phyloP scores from a whole-genome alignment of 2,329 filamentous ascomycete species.

The Eutypa lata region DNA sequence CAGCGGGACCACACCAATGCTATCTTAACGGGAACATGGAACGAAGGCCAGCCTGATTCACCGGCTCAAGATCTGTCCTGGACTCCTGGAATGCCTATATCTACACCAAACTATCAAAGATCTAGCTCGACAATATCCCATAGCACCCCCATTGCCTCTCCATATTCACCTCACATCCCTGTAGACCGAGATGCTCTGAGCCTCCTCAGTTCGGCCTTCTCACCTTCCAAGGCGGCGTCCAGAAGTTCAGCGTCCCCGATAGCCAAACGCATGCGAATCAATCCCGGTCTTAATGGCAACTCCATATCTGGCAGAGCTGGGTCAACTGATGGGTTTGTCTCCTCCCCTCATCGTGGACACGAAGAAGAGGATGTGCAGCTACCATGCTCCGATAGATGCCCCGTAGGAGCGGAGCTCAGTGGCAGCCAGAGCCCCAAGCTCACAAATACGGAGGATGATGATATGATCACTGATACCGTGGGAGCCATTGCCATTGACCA shows the following conservation, averaged over 20 bases:
- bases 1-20: conserved; percentile 51
- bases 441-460: conserved; percentile 40
- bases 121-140: conserved; percentile 10
- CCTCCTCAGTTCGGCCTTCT: conserved; percentile 18
- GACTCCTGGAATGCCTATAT: conserved; percentile 5
- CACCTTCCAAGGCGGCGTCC: conserved; percentile 3
- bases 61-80: conserved; percentile 32
- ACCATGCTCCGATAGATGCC: not conserved
- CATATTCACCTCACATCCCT: conserved; percentile 9
- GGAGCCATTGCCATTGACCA: conserved; percentile 91
- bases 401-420: not conserved
- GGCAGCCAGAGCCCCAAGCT: not conserved
- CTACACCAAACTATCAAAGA: conserved; percentile 6
- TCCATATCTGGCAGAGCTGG: not conserved
- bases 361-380: not conserved
- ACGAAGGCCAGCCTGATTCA: conserved; percentile 61
- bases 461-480: conserved; percentile 84
- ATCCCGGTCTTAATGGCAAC: not conserved
- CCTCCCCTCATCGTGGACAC: not conserved
- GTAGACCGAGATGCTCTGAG: conserved; percentile 25
- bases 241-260: conserved; percentile 1
- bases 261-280: conserved; percentile 12
- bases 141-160: conserved; percentile 9
- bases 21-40: conserved; percentile 57
- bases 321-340: not conserved